phyloP scores from a whole-genome alignment of 345 rosid species.

The Theobroma cacao region DNA sequence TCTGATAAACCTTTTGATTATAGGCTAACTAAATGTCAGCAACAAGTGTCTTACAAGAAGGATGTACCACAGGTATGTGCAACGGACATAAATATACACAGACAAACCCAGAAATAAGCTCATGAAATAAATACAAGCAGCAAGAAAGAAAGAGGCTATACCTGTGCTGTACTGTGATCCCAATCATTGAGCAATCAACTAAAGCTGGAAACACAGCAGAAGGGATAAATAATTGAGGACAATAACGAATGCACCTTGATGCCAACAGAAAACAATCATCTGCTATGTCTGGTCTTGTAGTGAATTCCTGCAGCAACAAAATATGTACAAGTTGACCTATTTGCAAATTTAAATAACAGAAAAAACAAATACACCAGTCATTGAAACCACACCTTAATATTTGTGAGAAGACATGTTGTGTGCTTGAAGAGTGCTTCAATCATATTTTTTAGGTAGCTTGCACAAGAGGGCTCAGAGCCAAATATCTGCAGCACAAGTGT shows the following conservation, averaged over 20 bases:
- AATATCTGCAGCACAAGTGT: constrained; percentile 63
- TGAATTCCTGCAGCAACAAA: constrained; percentile 66
- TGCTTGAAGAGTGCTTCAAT: constrained; percentile 84
- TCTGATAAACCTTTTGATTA: background rate
- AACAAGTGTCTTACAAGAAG: background rate
- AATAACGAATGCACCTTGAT: constrained; percentile 94
- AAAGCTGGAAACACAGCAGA: constrained; percentile 74
- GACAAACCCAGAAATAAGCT: background rate
- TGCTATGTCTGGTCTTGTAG: constrained; percentile 89
- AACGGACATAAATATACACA: background rate
- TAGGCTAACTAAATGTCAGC: background rate
- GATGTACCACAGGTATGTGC: background rate
- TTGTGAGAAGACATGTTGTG: constrained; percentile 80
- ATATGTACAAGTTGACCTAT: background rate
- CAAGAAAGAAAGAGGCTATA: constrained; percentile 26
- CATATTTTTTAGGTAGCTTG: constrained; percentile 76
- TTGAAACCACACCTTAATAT: constrained; percentile 64
- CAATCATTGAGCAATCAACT: constrained; percentile 78
- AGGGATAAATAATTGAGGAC: constrained; percentile 82
- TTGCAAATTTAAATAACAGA: constrained; percentile 10
- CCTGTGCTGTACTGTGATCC: constrained; percentile 97
- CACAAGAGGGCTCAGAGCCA: constrained; percentile 94
- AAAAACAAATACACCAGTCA: background rate
- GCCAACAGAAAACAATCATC: constrained; percentile 98
- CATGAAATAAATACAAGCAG: background rate